Percentiles rank a stretch among this genome's conserved stretches.
These are phyloP conservation scores for Periconia sp. DNA, from an alignment of 2,329 filamentous ascomycete genomes.

Conservation along the genomic window DNA sequence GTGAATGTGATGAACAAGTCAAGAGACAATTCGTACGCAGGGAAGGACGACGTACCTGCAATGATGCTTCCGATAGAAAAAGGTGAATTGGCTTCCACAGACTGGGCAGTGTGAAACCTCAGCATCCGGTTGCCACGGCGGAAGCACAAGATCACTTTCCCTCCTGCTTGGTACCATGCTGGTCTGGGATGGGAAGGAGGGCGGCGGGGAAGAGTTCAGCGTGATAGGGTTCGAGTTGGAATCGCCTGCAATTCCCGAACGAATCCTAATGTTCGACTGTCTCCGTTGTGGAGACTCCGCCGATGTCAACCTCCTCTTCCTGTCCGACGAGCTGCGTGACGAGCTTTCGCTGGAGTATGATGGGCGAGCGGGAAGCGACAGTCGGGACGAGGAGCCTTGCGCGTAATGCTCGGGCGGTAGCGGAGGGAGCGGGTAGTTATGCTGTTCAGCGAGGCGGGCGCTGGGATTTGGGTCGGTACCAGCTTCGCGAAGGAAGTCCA, in stretches of 20 bases:
- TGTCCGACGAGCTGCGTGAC: conserved; percentile 31
- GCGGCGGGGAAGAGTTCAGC: conserved; percentile 25
- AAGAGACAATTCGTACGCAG: too few species aligned
- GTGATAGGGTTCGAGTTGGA: conserved; percentile 30
- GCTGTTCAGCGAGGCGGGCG: too few species aligned
- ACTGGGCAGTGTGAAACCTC: conserved; percentile 86
- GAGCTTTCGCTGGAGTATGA: conserved; percentile 22
- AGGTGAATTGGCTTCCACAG: conserved; percentile 78
- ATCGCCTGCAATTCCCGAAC: conserved; percentile 18
- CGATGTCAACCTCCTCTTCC: conserved; percentile 44
- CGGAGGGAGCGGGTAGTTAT: conserved; percentile 8
- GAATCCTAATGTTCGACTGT: conserved; percentile 33
- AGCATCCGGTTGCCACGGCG: conserved; percentile 86
- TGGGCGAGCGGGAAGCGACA: conserved; percentile 27
- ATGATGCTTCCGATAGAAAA: conserved; percentile 90
- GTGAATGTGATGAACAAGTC: too few species aligned
- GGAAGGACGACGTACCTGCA: conserved; percentile 67
- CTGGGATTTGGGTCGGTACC: conserved; percentile 22
- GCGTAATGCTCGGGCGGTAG: conserved; percentile 2
- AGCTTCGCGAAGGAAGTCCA: conserved; percentile 39
- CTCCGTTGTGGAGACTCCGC: conserved; percentile 39
- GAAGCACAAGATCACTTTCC: conserved; percentile 62
- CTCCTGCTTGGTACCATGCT: conserved; percentile 25
- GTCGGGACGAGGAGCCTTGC: conserved; percentile 15
- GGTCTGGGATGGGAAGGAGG: conserved; percentile 7